These are phyloP conservation scores for Dioscorea zingiberensis DNA, from an alignment of 106 monocot species.

Conservation along the genomic window DNA sequence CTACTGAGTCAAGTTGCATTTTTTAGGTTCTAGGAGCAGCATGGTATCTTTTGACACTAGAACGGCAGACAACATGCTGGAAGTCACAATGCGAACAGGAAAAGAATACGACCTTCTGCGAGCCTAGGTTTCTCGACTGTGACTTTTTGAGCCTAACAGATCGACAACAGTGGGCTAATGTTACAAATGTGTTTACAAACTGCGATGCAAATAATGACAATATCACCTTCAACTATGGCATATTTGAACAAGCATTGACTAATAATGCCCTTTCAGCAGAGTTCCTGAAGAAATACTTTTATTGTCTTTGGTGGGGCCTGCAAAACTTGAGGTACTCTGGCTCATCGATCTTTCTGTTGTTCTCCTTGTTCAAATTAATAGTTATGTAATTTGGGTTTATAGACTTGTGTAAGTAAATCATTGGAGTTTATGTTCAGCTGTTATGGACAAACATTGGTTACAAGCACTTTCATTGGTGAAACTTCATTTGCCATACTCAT, in stretches of 20 bases:
- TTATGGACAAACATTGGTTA: constrained; percentile 22
- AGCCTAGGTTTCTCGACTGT: constrained; percentile 52
- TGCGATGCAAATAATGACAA: constrained; percentile 45
- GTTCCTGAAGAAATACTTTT: constrained; percentile 70
- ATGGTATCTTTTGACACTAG: constrained; percentile 66
- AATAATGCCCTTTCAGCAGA: constrained; percentile 38
- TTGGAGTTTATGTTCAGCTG: constrained; percentile 20
- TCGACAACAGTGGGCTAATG: constrained; percentile 37
- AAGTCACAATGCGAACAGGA: constrained; percentile 47
- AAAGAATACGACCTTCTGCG: constrained; percentile 15
- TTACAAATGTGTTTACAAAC: constrained; percentile 46
- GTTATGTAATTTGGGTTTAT: not conserved
- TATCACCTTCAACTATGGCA: constrained; percentile 60
- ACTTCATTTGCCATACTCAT: constrained; percentile 31
- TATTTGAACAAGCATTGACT: constrained; percentile 43
- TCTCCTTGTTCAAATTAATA: not conserved
- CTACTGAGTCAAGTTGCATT: not conserved
- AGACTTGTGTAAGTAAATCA: not conserved
- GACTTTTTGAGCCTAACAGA: constrained; percentile 5
- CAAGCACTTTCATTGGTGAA: constrained; percentile 37
- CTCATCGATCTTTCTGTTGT: no score
- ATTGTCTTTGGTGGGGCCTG: constrained; percentile 95
- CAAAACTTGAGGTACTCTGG: constrained; percentile 71
- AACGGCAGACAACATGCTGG: constrained; percentile 88
- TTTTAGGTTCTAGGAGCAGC: constrained; percentile 72